Evolutionary conservation across 495 filamentous ascomycete genomes (phyloP).

Genomic region (Haplographium delicatum): DNA sequence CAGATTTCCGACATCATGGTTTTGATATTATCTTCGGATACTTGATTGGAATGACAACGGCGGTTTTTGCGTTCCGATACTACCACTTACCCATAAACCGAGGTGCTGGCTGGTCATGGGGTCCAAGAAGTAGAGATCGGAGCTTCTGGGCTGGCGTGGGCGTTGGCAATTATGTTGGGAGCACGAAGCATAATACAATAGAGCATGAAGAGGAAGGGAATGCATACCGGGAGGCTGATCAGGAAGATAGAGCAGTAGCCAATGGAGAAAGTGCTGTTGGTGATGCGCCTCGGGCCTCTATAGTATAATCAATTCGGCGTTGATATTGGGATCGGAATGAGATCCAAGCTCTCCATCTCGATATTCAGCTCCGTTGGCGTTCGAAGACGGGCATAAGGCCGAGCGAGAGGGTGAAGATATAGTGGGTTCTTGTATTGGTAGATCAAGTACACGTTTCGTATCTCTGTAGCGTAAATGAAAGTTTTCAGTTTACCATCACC

Average conservation of each 20-base stretch:
- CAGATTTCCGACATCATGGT: constrained; percentile 83
- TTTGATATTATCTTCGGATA: constrained; percentile 84
- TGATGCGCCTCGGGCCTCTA: no score
- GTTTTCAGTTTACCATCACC: no score
- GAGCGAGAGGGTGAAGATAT: no score
- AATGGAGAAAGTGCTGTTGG: background rate
- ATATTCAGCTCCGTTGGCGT: no score
- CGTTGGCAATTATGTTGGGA: constrained; percentile 40
- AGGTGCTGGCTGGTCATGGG: constrained; percentile 56
- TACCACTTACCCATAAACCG: constrained; percentile 61
- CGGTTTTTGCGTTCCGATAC: constrained; percentile 47
- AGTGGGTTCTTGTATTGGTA: no score
- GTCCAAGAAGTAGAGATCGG: constrained; percentile 44
- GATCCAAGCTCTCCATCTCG: no score
- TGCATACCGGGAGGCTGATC: constrained; percentile 3
- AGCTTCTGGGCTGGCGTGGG: constrained; percentile 60
- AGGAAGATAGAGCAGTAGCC: background rate
- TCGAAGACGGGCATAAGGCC: no score
- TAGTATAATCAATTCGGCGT: no score
- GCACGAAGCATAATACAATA: no score
- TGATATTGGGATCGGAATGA: no score
- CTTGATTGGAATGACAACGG: constrained; percentile 49
- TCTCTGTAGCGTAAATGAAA: no score
- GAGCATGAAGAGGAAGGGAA: background rate
- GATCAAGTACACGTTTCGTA: no score